These are phyloP conservation scores for Globisporangium echinulatum DNA, from an alignment of 352 stramenopile genomes.

Conservation along the genomic window DNA sequence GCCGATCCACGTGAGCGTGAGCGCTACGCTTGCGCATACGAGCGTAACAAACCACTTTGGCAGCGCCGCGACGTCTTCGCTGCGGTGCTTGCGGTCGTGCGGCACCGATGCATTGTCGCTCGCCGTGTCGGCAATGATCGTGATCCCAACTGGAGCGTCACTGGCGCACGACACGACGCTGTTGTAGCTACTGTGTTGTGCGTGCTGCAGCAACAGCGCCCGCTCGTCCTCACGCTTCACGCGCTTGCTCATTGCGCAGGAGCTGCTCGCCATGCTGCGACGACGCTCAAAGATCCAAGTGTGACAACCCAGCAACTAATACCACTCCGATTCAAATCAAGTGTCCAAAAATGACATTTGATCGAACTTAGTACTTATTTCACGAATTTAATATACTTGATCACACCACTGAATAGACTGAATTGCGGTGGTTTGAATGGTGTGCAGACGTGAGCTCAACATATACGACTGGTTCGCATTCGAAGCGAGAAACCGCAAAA, in stretches of 20 bases:
- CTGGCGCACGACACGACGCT: too few relatives aligned
- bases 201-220: too few relatives aligned
- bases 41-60: slow-evolving; percentile 50
- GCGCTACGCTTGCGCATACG: slow-evolving; percentile 30
- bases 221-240: too few relatives aligned
- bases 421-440: not conserved
- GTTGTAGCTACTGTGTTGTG: too few relatives aligned
- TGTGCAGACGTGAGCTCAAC: not conserved
- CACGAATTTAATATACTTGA: not conserved
- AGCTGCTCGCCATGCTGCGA: too few relatives aligned
- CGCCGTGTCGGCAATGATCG: too few relatives aligned
- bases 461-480: not conserved
- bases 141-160: too few relatives aligned
- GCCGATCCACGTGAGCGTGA: slow-evolving; percentile 42
- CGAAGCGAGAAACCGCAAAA: not conserved
- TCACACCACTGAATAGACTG: not conserved
- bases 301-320: too few relatives aligned
- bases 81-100: not conserved
- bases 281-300: too few relatives aligned
- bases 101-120: too few relatives aligned
- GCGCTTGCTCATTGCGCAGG: too few relatives aligned
- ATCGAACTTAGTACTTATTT: not conserved
- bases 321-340: not conserved
- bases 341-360: not conserved
- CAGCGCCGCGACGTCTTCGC: slow-evolving; percentile 14